Percentiles rank a stretch among this genome's conserved stretches.
These are phyloP conservation scores for Chaetomium fimeti DNA, from an alignment of 495 filamentous ascomycete species.

Conservation along the genomic window DNA sequence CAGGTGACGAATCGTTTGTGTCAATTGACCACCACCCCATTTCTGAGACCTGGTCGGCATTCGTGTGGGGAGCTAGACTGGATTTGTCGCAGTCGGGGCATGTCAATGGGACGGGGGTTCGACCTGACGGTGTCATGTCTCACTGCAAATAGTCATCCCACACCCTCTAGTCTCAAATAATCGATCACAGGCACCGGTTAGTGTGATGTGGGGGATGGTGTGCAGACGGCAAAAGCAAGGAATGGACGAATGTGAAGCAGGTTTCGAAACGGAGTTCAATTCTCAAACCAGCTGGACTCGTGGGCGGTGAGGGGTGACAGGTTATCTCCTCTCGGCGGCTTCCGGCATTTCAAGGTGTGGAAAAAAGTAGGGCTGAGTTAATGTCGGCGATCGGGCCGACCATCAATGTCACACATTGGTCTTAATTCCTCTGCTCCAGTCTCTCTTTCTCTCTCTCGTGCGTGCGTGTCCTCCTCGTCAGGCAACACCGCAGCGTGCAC, in stretches of 20 bases:
- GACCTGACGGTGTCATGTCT: neutral
- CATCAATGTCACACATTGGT: neutral
- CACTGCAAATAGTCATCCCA: neutral
- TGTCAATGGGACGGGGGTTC: neutral
- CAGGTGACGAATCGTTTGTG: conserved; percentile 16
- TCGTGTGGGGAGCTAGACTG: neutral
- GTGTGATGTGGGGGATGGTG: neutral
- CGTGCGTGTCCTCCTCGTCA: neutral
- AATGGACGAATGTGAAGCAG: neutral
- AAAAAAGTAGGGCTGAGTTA: neutral
- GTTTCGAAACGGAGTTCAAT: neutral
- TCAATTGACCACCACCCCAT: conserved; percentile 9
- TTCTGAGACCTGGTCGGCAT: neutral
- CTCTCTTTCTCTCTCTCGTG: neutral
- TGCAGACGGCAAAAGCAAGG: neutral
- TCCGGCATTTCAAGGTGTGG: neutral
- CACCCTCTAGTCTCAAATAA: neutral
- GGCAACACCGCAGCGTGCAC: conserved; percentile 2
- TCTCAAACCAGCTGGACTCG: neutral
- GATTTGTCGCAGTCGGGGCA: neutral
- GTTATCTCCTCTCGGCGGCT: neutral
- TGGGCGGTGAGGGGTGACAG: neutral
- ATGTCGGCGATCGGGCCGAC: neutral
- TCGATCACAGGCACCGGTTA: neutral
- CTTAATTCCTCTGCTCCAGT: neutral